Percentiles rank a stretch among this genome's conserved stretches.
phyloP scores from a whole-genome alignment of 805 yeast genomes.

The Starmerella tilneyi region DNA sequence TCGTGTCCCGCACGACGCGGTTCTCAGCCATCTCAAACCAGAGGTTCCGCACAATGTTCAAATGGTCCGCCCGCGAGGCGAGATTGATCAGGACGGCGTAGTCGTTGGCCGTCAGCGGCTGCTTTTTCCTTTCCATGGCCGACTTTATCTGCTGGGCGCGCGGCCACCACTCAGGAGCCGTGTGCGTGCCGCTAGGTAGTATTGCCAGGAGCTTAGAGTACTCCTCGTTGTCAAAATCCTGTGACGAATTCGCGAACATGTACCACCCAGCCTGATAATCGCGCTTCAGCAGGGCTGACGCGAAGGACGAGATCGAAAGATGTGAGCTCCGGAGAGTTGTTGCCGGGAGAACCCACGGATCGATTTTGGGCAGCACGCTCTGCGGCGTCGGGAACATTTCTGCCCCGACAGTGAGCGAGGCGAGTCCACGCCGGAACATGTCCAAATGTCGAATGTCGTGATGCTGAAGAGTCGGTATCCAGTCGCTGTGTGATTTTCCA shows the following conservation, averaged over 20 bases:
- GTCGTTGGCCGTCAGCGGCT: conserved; percentile 21
- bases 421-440: conserved; percentile 5
- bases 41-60: conserved; percentile 20
- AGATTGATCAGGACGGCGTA: conserved; percentile 26
- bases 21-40: conserved; percentile 26
- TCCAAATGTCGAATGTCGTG: background rate
- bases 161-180: conserved; percentile 23
- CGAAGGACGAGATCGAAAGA: conserved; percentile 2
- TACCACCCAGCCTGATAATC: conserved; percentile 18
- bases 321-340: background rate
- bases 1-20: conserved; percentile 22
- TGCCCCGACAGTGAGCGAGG: conserved; percentile 7
- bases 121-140: conserved; percentile 19
- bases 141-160: conserved; percentile 21
- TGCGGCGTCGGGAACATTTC: conserved; percentile 13
- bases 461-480: background rate
- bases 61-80: conserved; percentile 26
- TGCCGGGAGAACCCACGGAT: conserved; percentile 9
- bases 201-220: conserved; percentile 12
- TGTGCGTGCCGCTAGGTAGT: conserved; percentile 21
- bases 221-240: conserved; percentile 10
- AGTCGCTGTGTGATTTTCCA: background rate
- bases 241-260: conserved; percentile 7
- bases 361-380: conserved; percentile 11
- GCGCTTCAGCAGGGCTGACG: conserved; percentile 10